A percentile compares a stretch with the other conserved stretches of the same genome.
Conservation (phyloP, 2,329 filamentous ascomycete genomes). For the Claviceps sp. region DNA sequence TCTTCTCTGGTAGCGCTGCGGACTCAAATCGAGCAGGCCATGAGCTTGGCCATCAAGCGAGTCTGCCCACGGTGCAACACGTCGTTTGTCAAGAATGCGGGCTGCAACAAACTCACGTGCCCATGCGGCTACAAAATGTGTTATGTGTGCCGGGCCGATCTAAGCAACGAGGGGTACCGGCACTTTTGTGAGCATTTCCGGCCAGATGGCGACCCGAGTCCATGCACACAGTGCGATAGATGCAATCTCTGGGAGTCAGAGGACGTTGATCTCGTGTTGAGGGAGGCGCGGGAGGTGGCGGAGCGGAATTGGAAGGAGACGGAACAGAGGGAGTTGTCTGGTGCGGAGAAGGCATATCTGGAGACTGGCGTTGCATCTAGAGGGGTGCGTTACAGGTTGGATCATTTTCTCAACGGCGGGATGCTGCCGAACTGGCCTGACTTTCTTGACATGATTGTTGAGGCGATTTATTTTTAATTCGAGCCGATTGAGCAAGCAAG, state of each 20-base stretch:
- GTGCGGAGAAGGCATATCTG: conserved; percentile 41
- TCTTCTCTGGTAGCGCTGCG: conserved; percentile 69
- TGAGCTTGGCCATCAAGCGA: conserved; percentile 86
- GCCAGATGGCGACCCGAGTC: conserved; percentile 55
- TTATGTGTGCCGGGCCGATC: conserved; percentile 79
- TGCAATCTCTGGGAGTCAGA: conserved; percentile 72
- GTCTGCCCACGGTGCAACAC: conserved; percentile 87
- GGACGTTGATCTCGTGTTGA: conserved; percentile 54
- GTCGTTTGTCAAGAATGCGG: conserved; percentile 81
- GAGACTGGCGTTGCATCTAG: conserved; percentile 34
- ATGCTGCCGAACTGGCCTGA: conserved; percentile 26
- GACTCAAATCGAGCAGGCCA: conserved; percentile 81
- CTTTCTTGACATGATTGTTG: conserved; percentile 31
- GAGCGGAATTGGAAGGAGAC: conserved; percentile 57
- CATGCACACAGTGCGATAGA: conserved; percentile 65
- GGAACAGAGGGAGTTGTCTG: conserved; percentile 44
- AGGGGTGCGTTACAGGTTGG: conserved; percentile 15
- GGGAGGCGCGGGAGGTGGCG: conserved; percentile 55
- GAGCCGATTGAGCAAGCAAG: neutral
- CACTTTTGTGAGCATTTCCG: conserved; percentile 97
- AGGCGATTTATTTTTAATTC: conserved; percentile 13
- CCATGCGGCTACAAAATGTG: conserved; percentile 97
- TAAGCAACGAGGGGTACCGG: conserved; percentile 63
- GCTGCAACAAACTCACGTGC: conserved; percentile 95
- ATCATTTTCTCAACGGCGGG: conserved; percentile 19